A percentile compares a stretch with the other conserved stretches of the same genome.
These are phyloP conservation scores for Zangia roseola DNA, from an alignment of 768 basidiomycete species.

Conservation along the genomic window DNA sequence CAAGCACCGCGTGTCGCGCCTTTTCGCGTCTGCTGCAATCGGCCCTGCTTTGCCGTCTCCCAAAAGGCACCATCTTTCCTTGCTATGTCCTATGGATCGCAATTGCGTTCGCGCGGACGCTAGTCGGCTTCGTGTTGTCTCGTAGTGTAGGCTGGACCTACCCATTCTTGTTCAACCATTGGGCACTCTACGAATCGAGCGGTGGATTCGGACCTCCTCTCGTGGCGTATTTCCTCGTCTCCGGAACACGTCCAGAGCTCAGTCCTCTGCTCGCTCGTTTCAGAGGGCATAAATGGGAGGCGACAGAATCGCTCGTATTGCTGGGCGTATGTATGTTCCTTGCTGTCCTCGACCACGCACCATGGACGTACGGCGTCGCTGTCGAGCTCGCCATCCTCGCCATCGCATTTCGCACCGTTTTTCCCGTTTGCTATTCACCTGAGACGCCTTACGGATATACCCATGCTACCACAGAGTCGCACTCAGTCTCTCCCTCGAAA, in stretches of 20 bases:
- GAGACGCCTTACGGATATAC: background rate
- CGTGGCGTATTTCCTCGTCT: slow-evolving; percentile 19
- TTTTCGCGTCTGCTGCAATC: slow-evolving; percentile 24
- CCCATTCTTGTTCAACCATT: slow-evolving; percentile 40
- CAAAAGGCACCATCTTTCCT: background rate
- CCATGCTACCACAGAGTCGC: slow-evolving; percentile 1
- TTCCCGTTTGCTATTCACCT: background rate
- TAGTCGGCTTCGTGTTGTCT: slow-evolving; percentile 22
- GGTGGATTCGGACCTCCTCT: slow-evolving; percentile 39
- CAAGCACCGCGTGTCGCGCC: slow-evolving; percentile 18
- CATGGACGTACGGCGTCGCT: slow-evolving; percentile 40
- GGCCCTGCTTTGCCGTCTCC: slow-evolving; percentile 14
- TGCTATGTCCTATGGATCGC: slow-evolving; percentile 25
- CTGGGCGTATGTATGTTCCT: slow-evolving; percentile 13
- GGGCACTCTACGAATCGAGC: slow-evolving; percentile 37
- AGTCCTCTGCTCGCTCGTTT: background rate
- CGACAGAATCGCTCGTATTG: slow-evolving; percentile 10
- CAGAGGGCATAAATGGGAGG: slow-evolving; percentile 15
- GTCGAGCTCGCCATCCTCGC: slow-evolving; percentile 25
- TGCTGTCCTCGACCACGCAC: slow-evolving; percentile 32
- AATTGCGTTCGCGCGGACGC: slow-evolving; percentile 17
- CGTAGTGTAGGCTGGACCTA: slow-evolving; percentile 37
- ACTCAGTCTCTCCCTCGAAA: background rate
- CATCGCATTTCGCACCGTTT: slow-evolving; percentile 10
- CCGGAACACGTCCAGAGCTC: slow-evolving; percentile 14